Base-by-base conservation (phyloP, 257 asterid species). In the Buddleja alternifolia region DNA sequence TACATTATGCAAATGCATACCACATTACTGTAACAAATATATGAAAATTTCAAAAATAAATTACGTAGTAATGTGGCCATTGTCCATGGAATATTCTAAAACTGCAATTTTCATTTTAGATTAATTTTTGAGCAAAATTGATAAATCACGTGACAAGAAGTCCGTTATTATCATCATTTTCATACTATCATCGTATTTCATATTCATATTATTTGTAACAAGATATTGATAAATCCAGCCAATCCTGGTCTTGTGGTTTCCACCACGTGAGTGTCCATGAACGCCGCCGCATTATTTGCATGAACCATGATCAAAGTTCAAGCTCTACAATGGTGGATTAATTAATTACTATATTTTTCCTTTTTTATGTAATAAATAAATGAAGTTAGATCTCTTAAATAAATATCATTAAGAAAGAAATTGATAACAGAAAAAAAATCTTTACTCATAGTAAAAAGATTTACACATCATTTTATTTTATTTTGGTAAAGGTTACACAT, bases 261-360 rank as follows among this genome's bases (percentile, higher is more conserved):
- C 77, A 23, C 73, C 73, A 66, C 47, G 78, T 47, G 69, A 66
- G 10, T 34, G 39, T 55, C 37, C 25, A 29, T 5, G 34, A 5
- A 14, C 72, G 72, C 67, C 77, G 77, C 72, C 67, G 72, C 6
- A 52, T 45, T 45, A 60, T 42, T 50, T n/a, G 71, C 29, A 48
- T 8, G 24, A 48, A 9, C 11, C 61, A 55, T 6, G 15, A 36
- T 2, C 64, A 36, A 32, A 50, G n/a, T 51, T 19, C 10, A 17
- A 39, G 7, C 46, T 25, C 21, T 57, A 32, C n/a, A 34, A 15
- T 4, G 24, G 7, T 57, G n/a, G 14, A 58, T 25, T 34, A 6
- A 7, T 29, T 56, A 29, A 29, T 29, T 29, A 29, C 34, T 29
- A 29, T 14, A 25, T 56, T 21, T 53, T 9, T 2, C 11, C 24